phyloP scores from a whole-genome alignment of 345 rosid genomes.

The Psidium friedrichsthalianum region DNA sequence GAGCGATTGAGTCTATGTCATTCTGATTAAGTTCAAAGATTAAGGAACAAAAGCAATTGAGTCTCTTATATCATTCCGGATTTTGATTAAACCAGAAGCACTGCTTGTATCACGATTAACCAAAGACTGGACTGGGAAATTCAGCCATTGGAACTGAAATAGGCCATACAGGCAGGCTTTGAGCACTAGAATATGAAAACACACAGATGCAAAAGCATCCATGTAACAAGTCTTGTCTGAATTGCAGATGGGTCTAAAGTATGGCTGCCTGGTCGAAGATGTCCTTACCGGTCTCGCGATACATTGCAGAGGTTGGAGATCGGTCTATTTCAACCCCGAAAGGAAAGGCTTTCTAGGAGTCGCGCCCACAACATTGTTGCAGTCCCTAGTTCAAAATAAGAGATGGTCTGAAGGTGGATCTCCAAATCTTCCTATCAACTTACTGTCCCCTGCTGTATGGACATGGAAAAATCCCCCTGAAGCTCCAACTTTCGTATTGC shows the following conservation, averaged over 20 bases:
- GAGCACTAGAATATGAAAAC: not conserved
- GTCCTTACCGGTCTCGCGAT: conserved; percentile 25
- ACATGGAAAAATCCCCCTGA: conserved; percentile 12
- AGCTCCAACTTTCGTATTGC: conserved; percentile 15
- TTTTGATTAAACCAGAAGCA: not conserved
- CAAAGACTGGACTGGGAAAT: not conserved
- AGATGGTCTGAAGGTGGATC: conserved; percentile 34
- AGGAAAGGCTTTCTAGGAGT: conserved; percentile 29
- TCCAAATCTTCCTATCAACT: conserved; percentile 22
- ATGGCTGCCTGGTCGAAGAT: conserved; percentile 32
- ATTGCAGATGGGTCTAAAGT: conserved; percentile 29
- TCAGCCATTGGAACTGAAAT: not conserved
- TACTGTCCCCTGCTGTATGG: conserved; percentile 21
- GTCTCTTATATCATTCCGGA: not conserved
- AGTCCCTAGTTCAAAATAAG: conserved; percentile 20
- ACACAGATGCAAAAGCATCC: not conserved
- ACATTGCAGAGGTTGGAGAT: conserved; percentile 36
- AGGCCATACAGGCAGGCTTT: not conserved
- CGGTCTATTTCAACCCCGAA: conserved; percentile 14
- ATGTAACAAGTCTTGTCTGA: not conserved
- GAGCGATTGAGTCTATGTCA: not conserved
- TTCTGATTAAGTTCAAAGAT: not conserved
- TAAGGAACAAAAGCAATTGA: not conserved
- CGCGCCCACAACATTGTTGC: conserved; percentile 19
- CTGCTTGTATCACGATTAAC: not conserved